phyloP scores from a whole-genome alignment of 2,329 filamentous ascomycete genomes.

The Diaporthe sp. region DNA sequence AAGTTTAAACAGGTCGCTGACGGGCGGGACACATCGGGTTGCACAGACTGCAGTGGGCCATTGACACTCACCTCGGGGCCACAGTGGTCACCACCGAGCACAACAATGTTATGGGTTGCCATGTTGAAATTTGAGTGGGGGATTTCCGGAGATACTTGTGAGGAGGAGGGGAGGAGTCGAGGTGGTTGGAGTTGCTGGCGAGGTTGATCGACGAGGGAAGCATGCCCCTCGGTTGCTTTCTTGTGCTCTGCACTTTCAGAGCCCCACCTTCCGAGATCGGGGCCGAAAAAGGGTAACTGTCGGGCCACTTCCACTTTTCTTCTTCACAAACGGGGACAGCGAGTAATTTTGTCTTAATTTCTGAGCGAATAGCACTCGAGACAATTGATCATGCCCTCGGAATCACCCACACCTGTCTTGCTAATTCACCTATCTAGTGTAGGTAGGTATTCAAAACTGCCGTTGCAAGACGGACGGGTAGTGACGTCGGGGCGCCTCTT shows the following conservation, averaged over 20 bases:
- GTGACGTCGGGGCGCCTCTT: background rate
- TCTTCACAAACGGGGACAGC: conserved; percentile 1
- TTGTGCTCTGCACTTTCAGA: conserved; percentile 15
- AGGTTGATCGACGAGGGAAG: conserved; percentile 27
- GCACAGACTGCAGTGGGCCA: conserved; percentile 41
- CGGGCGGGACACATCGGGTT: conserved; percentile 31
- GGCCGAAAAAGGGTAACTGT: conserved; percentile 15
- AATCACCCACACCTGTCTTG: background rate
- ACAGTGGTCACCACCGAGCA: conserved; percentile 82
- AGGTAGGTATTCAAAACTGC: background rate
- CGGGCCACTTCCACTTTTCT: conserved; percentile 26
- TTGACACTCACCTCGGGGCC: conserved; percentile 76
- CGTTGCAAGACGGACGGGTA: background rate
- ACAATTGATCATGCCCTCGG: background rate
- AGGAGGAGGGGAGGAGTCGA: background rate
- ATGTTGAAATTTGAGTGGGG: conserved; percentile 53
- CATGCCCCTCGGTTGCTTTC: conserved; percentile 31
- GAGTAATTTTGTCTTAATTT: background rate
- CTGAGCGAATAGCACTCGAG: background rate
- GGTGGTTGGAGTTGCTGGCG: background rate
- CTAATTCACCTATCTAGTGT: background rate
- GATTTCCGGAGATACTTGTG: background rate
- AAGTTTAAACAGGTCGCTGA: background rate
- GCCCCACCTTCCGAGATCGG: conserved; percentile 39
- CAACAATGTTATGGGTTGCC: conserved; percentile 78